Evolutionary conservation across 2,329 filamentous ascomycete species (phyloP).

Genomic region (Stachybotrys chlorohalonatus): DNA sequence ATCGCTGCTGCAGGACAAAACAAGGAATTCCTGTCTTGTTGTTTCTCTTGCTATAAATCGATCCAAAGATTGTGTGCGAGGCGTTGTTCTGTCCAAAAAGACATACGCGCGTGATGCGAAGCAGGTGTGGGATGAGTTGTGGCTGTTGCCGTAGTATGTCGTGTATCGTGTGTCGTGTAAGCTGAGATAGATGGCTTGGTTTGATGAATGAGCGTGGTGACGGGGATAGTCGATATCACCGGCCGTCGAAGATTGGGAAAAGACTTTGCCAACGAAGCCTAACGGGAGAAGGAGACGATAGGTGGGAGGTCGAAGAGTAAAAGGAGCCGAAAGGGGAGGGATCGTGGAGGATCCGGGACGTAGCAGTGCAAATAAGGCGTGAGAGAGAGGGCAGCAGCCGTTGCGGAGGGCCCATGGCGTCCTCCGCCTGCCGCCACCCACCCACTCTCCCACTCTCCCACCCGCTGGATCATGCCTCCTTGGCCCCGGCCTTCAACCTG

Average conservation of each 20-base stretch:
- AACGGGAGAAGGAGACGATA: slow-evolving; percentile 9
- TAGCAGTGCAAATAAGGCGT: background rate
- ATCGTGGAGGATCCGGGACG: slow-evolving; percentile 5
- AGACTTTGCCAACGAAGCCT: slow-evolving; percentile 52
- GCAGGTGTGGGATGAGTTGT: background rate
- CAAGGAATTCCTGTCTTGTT: background rate
- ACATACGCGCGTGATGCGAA: background rate
- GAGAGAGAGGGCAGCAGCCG: background rate
- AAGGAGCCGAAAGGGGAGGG: background rate
- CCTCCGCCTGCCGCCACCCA: background rate
- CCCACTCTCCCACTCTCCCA: background rate
- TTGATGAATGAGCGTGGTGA: background rate
- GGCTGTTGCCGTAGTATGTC: background rate
- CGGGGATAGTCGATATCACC: slow-evolving; percentile 19
- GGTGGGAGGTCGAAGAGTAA: slow-evolving; percentile 7
- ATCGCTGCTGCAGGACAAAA: background rate
- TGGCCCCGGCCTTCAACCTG: too few species aligned
- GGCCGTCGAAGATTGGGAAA: slow-evolving; percentile 8
- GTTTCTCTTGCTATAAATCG: background rate
- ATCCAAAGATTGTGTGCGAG: background rate
- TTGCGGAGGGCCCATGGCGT: background rate
- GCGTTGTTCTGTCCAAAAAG: background rate
- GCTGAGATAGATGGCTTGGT: too few species aligned
- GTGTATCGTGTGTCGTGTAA: background rate
- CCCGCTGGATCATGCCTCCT: too few species aligned